phyloP scores from a whole-genome alignment of 148 eudicot genomes.

The Cornus suecica region DNA sequence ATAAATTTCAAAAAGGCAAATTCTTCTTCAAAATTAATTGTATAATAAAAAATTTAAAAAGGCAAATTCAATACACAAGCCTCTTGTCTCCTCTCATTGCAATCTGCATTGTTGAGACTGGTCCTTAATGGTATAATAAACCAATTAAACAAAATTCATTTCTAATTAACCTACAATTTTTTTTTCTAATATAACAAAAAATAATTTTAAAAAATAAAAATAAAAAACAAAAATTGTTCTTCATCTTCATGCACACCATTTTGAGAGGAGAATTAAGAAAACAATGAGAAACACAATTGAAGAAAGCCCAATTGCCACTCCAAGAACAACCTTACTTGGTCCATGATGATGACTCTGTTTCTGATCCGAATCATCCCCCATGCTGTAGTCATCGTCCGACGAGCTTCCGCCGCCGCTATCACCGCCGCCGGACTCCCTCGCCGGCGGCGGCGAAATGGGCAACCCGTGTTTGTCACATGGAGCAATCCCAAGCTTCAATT shows the following conservation, averaged over 20 bases:
- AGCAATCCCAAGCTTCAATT: slow-evolving; percentile 80
- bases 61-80: neutral
- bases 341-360: slow-evolving; percentile 45
- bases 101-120: no score
- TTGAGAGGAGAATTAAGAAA: slow-evolving; percentile 64
- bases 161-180: neutral
- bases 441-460: slow-evolving; percentile 65
- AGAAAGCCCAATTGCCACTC: slow-evolving; percentile 75
- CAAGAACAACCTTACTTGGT: slow-evolving; percentile 89
- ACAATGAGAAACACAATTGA: slow-evolving; percentile 75
- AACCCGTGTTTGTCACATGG: slow-evolving; percentile 76
- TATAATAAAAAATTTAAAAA: no score
- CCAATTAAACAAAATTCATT: slow-evolving; percentile 13
- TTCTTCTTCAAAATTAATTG: neutral
- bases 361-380: slow-evolving; percentile 28
- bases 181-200: slow-evolving; percentile 9
- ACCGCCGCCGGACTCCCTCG: slow-evolving; percentile 22
- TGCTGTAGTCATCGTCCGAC: slow-evolving; percentile 28
- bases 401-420: slow-evolving; percentile 12
- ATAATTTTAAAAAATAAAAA: no score
- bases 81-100: no score
- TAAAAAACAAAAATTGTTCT: slow-evolving; percentile 10
- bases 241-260: slow-evolving; percentile 66
- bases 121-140: slow-evolving; percentile 8
- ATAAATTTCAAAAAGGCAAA: no score